Evolutionary conservation across 768 basidiomycete species (phyloP), one percentile per base, ranked within the genome.

Genomic region (Hysterangium stoloniferum): DNA sequence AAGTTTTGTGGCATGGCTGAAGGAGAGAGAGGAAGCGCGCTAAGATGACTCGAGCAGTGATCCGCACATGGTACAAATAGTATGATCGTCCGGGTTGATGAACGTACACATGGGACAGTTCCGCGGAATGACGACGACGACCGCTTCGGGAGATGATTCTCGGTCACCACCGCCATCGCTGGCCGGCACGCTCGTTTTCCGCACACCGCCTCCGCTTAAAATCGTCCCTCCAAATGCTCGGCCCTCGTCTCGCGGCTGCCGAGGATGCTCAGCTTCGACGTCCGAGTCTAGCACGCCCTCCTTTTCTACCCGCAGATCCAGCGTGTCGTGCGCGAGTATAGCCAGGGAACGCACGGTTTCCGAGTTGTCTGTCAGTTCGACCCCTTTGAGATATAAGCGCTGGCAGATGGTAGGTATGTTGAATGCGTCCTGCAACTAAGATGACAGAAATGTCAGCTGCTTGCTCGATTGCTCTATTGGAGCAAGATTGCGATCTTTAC

Each of bases 401-500:
- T 91, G 89, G 53, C 76, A 83, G 49, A 90, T 86, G 8, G 83
- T 82, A 31, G 88, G 83, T 51, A 90, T 80, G 33, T 70, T 70
- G 46, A 82, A 67, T 37, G 74, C 71, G 25, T 77, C 74, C 40
- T 83, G 78, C 36, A 88, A 60, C 87, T 89, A 57, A 40, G n/a
- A 22, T 11, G 12, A 6, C 11, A 17, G 28, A 11, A n/a, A n/a
- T n/a, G n/a, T n/a, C n/a, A n/a, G n/a, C n/a, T n/a, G 3, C 36
- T 17, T 40, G 25, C 25, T 35, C 20, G 11, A n/a, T 53, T 41
- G 13, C 28, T 34, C 25, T 15, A 4, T 4, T 4, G 35, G 1
- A 35, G 4, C 8, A 20, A 22, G 19, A 9, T 49, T n/a, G n/a
- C 20, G 3, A n/a, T 38, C 64, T 77, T 52, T 52, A 87, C 84